These are phyloP conservation scores for Amauroascus verrucosus DNA, from an alignment of 2,329 filamentous ascomycete species.

Conservation along the genomic window DNA sequence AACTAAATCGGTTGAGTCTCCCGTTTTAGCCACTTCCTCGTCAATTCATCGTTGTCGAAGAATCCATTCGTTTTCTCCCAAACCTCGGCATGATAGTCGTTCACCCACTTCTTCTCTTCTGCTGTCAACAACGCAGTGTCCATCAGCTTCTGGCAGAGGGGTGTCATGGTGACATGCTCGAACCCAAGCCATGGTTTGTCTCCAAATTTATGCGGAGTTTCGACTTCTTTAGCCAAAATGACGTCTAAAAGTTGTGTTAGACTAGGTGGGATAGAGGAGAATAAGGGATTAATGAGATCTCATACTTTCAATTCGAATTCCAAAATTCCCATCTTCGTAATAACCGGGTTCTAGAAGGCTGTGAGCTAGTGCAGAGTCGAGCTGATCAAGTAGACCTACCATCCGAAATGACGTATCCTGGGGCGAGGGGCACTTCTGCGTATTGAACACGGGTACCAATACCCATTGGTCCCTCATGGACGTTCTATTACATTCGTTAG, in stretches of 20 bases:
- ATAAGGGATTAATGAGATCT: not conserved
- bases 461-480: slow-evolving; percentile 93
- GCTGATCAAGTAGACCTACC: slow-evolving; percentile 26
- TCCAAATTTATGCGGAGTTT: slow-evolving; percentile 78
- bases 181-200: slow-evolving; percentile 93
- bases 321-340: slow-evolving; percentile 91
- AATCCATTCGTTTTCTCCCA: slow-evolving; percentile 67
- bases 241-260: slow-evolving; percentile 48
- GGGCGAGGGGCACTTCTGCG: slow-evolving; percentile 74
- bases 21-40: slow-evolving; percentile 69
- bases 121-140: slow-evolving; percentile 61
- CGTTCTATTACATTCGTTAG: slow-evolving; percentile 47
- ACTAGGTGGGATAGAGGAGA: not conserved
- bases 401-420: slow-evolving; percentile 93
- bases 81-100: slow-evolving; percentile 73
- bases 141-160: slow-evolving; percentile 82
- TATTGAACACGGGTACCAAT: slow-evolving; percentile 89
- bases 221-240: slow-evolving; percentile 77
- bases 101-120: slow-evolving; percentile 74
- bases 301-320: slow-evolving; percentile 81
- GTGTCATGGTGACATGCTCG: slow-evolving; percentile 94
- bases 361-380: slow-evolving; percentile 12
- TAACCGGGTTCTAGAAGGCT: slow-evolving; percentile 64
- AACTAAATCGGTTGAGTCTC: slow-evolving; percentile 56
- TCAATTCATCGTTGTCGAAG: slow-evolving; percentile 62